Evolutionary conservation across 441 rosid species (phyloP).

Genomic region (Populus hybrid): DNA sequence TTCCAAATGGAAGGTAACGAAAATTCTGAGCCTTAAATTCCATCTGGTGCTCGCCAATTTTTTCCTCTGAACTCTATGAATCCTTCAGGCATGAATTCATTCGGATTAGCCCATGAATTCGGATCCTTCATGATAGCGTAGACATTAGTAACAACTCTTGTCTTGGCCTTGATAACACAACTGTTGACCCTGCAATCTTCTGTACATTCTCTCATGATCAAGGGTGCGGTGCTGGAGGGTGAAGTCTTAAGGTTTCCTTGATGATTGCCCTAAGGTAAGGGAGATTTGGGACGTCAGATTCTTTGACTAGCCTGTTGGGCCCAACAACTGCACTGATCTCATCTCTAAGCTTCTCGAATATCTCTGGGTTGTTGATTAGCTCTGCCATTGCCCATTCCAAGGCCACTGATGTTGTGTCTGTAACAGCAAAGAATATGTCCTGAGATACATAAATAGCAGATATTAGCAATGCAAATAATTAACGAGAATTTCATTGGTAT

Average conservation of each 20-base stretch:
- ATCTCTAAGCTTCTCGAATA: conserved; percentile 41
- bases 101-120: conserved; percentile 38
- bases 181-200: conserved; percentile 36
- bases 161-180: conserved; percentile 35
- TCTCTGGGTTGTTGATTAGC: conserved; percentile 40
- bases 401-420: conserved; percentile 49
- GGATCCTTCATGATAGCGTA: conserved; percentile 47
- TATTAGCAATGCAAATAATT: too few relatives aligned
- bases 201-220: conserved; percentile 44
- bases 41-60: conserved; percentile 58
- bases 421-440: conserved; percentile 71
- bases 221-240: conserved; percentile 56
- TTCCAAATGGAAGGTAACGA: conserved; percentile 50
- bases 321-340: conserved; percentile 42
- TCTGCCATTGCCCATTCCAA: conserved; percentile 71
- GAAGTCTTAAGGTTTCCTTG: conserved; percentile 41
- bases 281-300: conserved; percentile 37
- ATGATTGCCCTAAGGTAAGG: conserved; percentile 41
- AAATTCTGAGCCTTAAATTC: conserved; percentile 67
- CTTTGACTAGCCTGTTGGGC: conserved; percentile 31
- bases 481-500: too few relatives aligned
- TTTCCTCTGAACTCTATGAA: conserved; percentile 32
- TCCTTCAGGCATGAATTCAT: conserved; percentile 44
- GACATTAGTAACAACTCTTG: conserved; percentile 38
- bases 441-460: conserved; percentile 14